These are phyloP conservation scores for Exophiala dermatitidis DNA, from an alignment of 2,329 filamentous ascomycete genomes.

Conservation along the genomic window DNA sequence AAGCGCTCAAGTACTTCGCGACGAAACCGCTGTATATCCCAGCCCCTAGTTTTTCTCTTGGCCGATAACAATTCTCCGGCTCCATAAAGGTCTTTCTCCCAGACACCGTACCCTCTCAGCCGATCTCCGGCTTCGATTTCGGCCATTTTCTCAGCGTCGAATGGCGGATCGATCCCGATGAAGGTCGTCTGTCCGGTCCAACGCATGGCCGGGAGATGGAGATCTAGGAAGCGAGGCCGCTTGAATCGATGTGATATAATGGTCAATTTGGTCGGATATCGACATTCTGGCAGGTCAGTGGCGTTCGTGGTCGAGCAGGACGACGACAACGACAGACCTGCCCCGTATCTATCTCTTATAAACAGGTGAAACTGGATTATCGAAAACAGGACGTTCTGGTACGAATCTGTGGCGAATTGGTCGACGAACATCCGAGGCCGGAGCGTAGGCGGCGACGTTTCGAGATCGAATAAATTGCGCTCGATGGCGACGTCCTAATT, in stretches of 20 bases:
- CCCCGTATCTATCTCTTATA: not conserved
- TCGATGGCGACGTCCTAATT: conserved; percentile 15
- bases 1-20: conserved; percentile 2
- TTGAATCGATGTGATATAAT: conserved; percentile 68
- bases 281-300: not conserved
- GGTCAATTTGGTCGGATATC: conserved; percentile 48
- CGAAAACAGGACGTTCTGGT: conserved; percentile 75
- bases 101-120: conserved; percentile 33
- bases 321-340: not conserved
- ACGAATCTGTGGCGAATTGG: conserved; percentile 71
- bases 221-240: conserved; percentile 52
- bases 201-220: conserved; percentile 58
- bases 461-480: conserved; percentile 13
- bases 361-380: conserved; percentile 48
- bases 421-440: conserved; percentile 52
- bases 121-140: conserved; percentile 23
- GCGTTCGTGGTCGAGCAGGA: not conserved
- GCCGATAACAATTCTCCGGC: conserved; percentile 29
- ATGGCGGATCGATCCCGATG: conserved; percentile 57
- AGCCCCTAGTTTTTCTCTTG: conserved; percentile 37
- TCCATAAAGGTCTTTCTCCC: conserved; percentile 38
- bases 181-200: conserved; percentile 40
- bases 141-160: conserved; percentile 32
- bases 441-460: conserved; percentile 8
- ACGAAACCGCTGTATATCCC: conserved; percentile 26